phyloP scores from a whole-genome alignment of 176 grass and related monocot genomes.

The Alopecurus myosuroides region DNA sequence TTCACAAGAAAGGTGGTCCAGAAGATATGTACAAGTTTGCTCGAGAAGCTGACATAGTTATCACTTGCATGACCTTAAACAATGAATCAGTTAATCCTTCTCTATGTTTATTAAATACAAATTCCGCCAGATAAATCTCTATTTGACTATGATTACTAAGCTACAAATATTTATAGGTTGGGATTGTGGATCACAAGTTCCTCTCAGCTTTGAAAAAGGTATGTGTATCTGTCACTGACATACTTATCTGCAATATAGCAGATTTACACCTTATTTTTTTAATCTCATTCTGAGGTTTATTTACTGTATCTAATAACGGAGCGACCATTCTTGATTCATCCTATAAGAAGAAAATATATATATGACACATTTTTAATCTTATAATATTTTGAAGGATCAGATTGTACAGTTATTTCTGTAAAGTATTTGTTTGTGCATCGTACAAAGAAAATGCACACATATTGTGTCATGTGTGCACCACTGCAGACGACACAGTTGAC shows the following conservation, averaged over 20 bases:
- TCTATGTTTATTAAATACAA: neutral
- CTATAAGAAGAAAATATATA: neutral
- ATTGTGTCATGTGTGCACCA: neutral
- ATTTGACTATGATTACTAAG: neutral
- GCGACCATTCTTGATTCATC: neutral
- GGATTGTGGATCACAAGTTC: slow-evolving; percentile 73
- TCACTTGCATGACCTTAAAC: slow-evolving; percentile 71
- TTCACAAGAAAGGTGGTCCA: slow-evolving; percentile 75
- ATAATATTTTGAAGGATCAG: neutral
- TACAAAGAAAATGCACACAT: neutral
- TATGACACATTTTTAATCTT: neutral
- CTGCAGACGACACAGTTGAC: neutral
- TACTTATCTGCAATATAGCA: neutral
- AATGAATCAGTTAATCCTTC: slow-evolving; percentile 57
- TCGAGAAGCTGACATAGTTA: slow-evolving; percentile 75
- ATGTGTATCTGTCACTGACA: slow-evolving; percentile 10
- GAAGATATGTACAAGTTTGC: slow-evolving; percentile 74
- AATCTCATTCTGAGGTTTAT: neutral
- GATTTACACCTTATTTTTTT: neutral
- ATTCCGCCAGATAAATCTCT: neutral
- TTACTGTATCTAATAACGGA: neutral
- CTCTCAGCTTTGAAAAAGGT: slow-evolving; percentile 89
- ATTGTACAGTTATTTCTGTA: neutral
- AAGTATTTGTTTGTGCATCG: neutral
- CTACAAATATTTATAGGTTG: slow-evolving; percentile 55